Conservation (phyloP, 805 yeast genomes). For the Cyberlindnera nakhonratchasimensis region DNA sequence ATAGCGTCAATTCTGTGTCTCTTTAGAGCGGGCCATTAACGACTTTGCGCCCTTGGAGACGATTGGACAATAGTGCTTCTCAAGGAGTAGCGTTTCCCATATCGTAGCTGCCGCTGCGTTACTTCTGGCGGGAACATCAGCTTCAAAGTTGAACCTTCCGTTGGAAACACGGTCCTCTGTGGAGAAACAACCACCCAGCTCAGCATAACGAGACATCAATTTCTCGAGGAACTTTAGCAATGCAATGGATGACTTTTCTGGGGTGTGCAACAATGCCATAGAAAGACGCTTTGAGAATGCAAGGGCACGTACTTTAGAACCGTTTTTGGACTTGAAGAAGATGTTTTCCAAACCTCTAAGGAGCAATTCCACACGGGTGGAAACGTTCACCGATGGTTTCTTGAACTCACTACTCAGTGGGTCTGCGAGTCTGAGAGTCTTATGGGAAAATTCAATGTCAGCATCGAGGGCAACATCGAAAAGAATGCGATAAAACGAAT, state of each 20-base stretch:
- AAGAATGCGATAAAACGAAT: conserved; percentile 66
- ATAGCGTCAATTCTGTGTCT: not conserved
- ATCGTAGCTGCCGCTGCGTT: conserved; percentile 86
- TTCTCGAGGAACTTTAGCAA: conserved; percentile 74
- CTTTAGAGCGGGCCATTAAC: conserved; percentile 25
- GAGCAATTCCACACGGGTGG: conserved; percentile 84
- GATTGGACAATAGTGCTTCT: conserved; percentile 78
- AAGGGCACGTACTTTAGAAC: conserved; percentile 61
- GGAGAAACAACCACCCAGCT: conserved; percentile 69
- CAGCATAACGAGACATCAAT: conserved; percentile 66
- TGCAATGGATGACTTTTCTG: conserved; percentile 85
- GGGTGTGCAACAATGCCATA: conserved; percentile 63
- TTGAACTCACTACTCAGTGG: conserved; percentile 50
- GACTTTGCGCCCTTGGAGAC: conserved; percentile 64
- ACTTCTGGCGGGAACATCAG: conserved; percentile 64
- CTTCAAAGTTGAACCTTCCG: conserved; percentile 68
- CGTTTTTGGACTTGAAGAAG: conserved; percentile 72
- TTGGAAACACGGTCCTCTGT: conserved; percentile 87
- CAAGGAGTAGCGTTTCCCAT: conserved; percentile 82
- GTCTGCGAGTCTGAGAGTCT: conserved; percentile 75
- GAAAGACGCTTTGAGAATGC: conserved; percentile 84
- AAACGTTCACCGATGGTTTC: conserved; percentile 76
- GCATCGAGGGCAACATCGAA: conserved; percentile 71
- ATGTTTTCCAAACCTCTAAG: conserved; percentile 74
- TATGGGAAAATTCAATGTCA: conserved; percentile 82